These are phyloP conservation scores for Leucaena leucocephala DNA, from an alignment of 306 rosid genomes.

Conservation along the genomic window DNA sequence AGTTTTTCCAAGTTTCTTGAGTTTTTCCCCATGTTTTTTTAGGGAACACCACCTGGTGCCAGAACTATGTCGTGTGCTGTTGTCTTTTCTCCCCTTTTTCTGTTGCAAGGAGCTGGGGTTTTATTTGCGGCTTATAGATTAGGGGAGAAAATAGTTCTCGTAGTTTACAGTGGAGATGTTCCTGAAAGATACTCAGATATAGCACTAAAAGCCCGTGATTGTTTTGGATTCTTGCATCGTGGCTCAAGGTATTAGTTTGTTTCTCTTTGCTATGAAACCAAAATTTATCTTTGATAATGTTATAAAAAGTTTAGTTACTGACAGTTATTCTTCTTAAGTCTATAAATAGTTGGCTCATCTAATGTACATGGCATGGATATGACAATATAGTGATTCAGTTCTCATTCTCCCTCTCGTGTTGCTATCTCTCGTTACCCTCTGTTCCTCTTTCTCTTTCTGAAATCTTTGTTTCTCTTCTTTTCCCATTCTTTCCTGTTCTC, in stretches of 20 bases:
- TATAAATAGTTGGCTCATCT: too few species aligned
- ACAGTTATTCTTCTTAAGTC: too few species aligned
- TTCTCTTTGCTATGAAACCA: not conserved
- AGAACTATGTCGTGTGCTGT: conserved; percentile 43
- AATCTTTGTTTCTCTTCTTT: too few species aligned
- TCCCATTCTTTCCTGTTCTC: too few species aligned
- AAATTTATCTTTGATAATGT: conserved; percentile 12
- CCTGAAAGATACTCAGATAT: conserved; percentile 52
- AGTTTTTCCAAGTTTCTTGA: not conserved
- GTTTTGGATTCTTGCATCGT: conserved; percentile 62
- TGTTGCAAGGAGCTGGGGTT: conserved; percentile 71
- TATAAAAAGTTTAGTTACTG: too few species aligned
- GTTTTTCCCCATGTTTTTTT: conserved; percentile 12
- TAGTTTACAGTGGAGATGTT: conserved; percentile 37
- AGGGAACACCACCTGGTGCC: conserved; percentile 57
- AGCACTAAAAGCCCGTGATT: conserved; percentile 53
- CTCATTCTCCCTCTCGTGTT: too few species aligned
- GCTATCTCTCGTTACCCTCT: too few species aligned
- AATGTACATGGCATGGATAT: too few species aligned
- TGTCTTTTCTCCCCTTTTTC: conserved; percentile 60
- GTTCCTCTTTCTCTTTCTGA: too few species aligned
- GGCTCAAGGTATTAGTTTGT: conserved; percentile 54
- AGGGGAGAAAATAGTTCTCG: conserved; percentile 51
- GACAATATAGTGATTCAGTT: too few species aligned
- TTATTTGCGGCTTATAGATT: conserved; percentile 60